Conservation (phyloP, 441 rosid genomes). For the Jatropha podagrica region DNA sequence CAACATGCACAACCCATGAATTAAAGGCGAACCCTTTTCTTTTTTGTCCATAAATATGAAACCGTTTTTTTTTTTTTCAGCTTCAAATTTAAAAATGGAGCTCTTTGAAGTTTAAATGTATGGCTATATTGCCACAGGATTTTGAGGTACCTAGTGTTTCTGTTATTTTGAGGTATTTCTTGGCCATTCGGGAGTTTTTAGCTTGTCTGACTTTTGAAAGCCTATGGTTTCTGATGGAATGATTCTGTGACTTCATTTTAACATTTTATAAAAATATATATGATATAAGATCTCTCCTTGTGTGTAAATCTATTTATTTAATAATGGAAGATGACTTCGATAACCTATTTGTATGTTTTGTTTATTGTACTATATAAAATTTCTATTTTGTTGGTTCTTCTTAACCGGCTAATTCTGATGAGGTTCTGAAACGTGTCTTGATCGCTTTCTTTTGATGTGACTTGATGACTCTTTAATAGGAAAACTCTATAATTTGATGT, state of each 20-base stretch:
- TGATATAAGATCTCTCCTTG: conserved; percentile 9
- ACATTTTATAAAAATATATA: background rate
- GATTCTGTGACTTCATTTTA: background rate
- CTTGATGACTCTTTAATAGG: conserved; percentile 6
- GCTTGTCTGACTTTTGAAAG: conserved; percentile 3
- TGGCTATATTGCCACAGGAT: background rate
- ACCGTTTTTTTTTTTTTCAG: conserved; percentile 5
- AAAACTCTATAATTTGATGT: background rate
- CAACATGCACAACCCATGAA: conserved; percentile 23
- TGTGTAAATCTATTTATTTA: background rate
- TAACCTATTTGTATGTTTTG: conserved; percentile 23
- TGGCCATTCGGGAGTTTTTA: background rate
- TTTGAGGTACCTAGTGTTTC: background rate
- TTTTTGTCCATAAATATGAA: background rate
- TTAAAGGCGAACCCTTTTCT: conserved; percentile 1
- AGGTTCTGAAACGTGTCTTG: conserved; percentile 29
- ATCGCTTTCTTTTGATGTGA: conserved; percentile 30
- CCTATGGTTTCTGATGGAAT: background rate
- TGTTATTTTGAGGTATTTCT: background rate
- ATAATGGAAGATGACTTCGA: conserved; percentile 31
- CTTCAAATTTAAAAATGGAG: background rate
- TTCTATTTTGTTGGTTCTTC: conserved; percentile 36
- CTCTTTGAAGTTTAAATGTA: background rate
- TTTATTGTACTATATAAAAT: conserved; percentile 7
- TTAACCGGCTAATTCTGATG: conserved; percentile 24